A percentile compares a stretch with the other conserved stretches of the same genome.
phyloP scores from a whole-genome alignment of 257 asterid genomes.

The Solanum arcanum region DNA sequence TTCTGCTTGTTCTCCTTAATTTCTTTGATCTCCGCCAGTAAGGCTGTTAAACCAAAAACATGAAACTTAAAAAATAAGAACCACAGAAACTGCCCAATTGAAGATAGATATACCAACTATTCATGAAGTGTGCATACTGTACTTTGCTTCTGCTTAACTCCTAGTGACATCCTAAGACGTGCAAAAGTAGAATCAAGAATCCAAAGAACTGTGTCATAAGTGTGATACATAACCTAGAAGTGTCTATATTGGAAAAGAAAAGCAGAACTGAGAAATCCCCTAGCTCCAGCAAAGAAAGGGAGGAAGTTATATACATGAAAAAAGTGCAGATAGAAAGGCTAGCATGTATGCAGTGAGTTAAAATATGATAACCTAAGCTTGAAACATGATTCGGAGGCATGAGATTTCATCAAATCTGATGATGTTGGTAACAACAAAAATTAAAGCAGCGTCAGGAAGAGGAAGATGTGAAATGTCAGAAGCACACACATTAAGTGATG shows the following conservation, averaged over 20 bases:
- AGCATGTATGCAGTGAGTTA: background rate
- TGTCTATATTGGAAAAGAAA: background rate
- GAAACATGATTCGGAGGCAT: background rate
- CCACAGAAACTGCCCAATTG: background rate
- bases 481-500: background rate
- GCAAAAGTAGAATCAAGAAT: background rate
- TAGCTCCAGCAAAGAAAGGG: background rate
- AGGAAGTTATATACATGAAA: background rate
- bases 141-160: background rate
- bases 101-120: background rate
- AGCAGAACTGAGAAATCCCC: background rate
- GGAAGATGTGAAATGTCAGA: background rate
- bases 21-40: conserved; percentile 84
- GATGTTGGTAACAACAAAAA: background rate
- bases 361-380: background rate
- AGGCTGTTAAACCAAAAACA: conserved; percentile 34
- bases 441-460: background rate
- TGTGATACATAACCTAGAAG: background rate
- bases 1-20: conserved; percentile 72
- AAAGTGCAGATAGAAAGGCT: background rate
- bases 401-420: background rate
- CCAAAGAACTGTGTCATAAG: background rate
- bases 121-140: background rate
- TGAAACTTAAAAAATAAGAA: conserved; percentile 5
- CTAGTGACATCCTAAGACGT: background rate